These are phyloP conservation scores for Aspergillus phoenicis DNA, from an alignment of 2,329 filamentous ascomycete genomes.

Conservation along the genomic window DNA sequence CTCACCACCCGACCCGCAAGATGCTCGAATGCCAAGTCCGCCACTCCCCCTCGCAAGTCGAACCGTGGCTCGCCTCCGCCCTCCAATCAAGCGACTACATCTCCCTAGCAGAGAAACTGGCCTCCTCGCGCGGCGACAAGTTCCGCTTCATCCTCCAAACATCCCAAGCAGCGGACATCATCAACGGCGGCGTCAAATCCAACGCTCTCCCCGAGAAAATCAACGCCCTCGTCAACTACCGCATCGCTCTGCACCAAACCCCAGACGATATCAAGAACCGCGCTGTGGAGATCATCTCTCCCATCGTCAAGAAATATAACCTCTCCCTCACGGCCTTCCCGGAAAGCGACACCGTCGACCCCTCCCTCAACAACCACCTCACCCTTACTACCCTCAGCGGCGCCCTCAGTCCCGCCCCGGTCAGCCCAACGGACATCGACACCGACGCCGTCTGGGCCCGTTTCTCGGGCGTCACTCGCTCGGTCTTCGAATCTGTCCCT, in stretches of 20 bases:
- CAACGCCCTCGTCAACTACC: conserved; percentile 58
- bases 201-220: conserved; percentile 62
- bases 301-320: conserved; percentile 53
- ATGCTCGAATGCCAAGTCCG: conserved; percentile 61
- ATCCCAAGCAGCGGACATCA: conserved; percentile 58
- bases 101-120: conserved; percentile 41
- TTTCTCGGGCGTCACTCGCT: conserved; percentile 44
- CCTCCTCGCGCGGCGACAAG: conserved; percentile 41
- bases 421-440: conserved; percentile 36
- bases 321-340: conserved; percentile 54
- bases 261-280: conserved; percentile 51
- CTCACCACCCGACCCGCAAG: conserved; percentile 58
- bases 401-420: conserved; percentile 34
- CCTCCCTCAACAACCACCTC: conserved; percentile 30
- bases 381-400: conserved; percentile 34
- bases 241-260: conserved; percentile 58
- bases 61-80: conserved; percentile 43
- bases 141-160: conserved; percentile 60
- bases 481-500: conserved; percentile 43
- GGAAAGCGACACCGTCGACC: conserved; percentile 18
- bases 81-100: conserved; percentile 53
- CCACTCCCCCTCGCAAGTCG: conserved; percentile 54
- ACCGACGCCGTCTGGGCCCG: conserved; percentile 37
- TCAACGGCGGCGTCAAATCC: conserved; percentile 59
- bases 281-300: conserved; percentile 49